These are phyloP conservation scores for Dacryopinax primogenitus DNA, from an alignment of 768 basidiomycete genomes.

Conservation along the genomic window DNA sequence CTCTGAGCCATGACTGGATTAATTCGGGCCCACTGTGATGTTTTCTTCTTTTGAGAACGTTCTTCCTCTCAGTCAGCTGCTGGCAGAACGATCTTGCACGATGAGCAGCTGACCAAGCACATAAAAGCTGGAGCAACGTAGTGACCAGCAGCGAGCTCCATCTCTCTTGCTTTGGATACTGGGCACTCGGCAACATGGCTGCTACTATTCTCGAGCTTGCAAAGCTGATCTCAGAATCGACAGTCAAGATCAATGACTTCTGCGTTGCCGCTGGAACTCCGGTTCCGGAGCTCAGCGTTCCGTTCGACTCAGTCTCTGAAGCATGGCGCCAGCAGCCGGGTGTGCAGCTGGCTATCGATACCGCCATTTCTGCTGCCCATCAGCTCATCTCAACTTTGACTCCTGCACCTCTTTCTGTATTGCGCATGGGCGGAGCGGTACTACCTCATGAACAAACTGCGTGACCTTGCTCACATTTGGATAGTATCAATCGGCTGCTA, in stretches of 20 bases:
- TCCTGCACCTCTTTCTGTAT: not conserved
- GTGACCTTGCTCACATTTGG: not conserved
- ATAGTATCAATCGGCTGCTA: slow-evolving; percentile 10
- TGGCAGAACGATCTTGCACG: too few relatives aligned
- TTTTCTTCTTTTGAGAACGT: too few relatives aligned
- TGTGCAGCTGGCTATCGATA: not conserved
- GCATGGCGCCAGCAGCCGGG: not conserved
- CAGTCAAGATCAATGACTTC: not conserved
- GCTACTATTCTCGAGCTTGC: not conserved
- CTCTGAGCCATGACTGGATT: too few relatives aligned
- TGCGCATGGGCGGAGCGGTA: not conserved
- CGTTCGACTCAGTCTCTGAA: not conserved
- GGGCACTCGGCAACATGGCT: not conserved
- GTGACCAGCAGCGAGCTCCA: too few relatives aligned
- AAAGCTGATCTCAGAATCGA: not conserved
- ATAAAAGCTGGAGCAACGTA: too few relatives aligned
- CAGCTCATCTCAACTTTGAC: not conserved
- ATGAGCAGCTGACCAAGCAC: too few relatives aligned
- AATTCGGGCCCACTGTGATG: too few relatives aligned
- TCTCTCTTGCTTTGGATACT: too few relatives aligned
- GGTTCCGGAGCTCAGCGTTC: not conserved
- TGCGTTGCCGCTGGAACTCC: not conserved
- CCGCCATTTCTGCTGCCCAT: not conserved
- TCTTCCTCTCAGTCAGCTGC: too few relatives aligned
- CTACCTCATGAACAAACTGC: not conserved